These are phyloP conservation scores for Rhynchospora breviuscula DNA, from an alignment of 176 grass and related monocot genomes.

Conservation along the genomic window DNA sequence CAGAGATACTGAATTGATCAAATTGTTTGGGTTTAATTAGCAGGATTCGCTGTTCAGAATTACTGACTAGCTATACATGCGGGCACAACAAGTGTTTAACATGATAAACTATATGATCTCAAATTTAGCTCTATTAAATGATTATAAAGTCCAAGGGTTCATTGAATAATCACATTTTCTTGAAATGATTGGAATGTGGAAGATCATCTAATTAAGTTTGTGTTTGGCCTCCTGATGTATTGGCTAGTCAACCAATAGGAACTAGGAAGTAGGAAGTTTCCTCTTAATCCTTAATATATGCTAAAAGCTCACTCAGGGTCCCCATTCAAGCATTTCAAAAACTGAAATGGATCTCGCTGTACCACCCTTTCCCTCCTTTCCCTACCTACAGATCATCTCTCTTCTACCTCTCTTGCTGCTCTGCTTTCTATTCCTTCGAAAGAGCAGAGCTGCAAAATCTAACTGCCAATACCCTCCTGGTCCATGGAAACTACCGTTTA, in stretches of 20 bases:
- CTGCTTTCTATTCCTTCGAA: background rate
- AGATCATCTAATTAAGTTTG: background rate
- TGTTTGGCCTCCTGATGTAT: no score
- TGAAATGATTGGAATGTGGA: background rate
- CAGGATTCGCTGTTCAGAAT: background rate
- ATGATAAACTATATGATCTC: background rate
- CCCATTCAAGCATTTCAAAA: background rate
- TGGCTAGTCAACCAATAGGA: no score
- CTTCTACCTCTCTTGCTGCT: constrained; percentile 8
- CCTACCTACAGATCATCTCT: background rate
- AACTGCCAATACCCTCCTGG: constrained; percentile 26
- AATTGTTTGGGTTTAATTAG: background rate
- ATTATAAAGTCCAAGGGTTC: background rate
- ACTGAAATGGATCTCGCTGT: background rate
- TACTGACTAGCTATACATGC: background rate
- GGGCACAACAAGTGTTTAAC: background rate
- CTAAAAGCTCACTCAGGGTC: background rate
- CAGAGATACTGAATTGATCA: background rate
- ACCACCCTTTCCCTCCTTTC: background rate
- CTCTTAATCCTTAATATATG: background rate
- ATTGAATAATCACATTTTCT: background rate
- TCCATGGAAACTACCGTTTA: constrained; percentile 33
- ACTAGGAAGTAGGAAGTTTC: no score
- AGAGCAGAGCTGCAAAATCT: background rate
- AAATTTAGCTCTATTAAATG: background rate